These are phyloP conservation scores for Fraxinus dipetala DNA, from an alignment of 305 asterid genomes.

Conservation along the genomic window DNA sequence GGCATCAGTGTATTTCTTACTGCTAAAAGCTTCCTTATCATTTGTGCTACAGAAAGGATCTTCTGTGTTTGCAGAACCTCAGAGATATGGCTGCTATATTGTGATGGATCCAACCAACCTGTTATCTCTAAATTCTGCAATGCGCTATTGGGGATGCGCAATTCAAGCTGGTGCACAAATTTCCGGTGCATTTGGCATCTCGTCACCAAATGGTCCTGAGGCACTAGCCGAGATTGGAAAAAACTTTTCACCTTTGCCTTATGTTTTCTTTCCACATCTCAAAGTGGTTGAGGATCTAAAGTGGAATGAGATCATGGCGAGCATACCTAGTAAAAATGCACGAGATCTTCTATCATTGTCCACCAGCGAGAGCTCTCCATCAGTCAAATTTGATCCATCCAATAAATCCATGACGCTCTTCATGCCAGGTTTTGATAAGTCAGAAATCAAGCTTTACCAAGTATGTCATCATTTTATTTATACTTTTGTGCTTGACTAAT, in stretches of 20 bases:
- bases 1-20: background rate
- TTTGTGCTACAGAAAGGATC: constrained; percentile 59
- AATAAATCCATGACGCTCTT: constrained; percentile 69
- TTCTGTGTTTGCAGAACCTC: constrained; percentile 51
- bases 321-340: constrained; percentile 49
- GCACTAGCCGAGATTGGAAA: constrained; percentile 27
- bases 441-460: constrained; percentile 92
- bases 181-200: constrained; percentile 68
- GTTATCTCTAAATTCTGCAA: constrained; percentile 50
- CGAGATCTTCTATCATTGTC: constrained; percentile 46
- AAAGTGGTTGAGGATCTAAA: constrained; percentile 32
- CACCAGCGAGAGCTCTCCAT: constrained; percentile 25
- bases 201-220: constrained; percentile 28
- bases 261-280: constrained; percentile 54
- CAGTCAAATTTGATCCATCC: constrained; percentile 57
- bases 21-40: constrained; percentile 6
- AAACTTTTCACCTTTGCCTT: constrained; percentile 62
- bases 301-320: constrained; percentile 56
- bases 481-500: background rate
- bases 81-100: constrained; percentile 69
- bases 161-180: constrained; percentile 82
- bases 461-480: constrained; percentile 32
- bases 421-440: constrained; percentile 98
- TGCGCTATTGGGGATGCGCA: constrained; percentile 88
- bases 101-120: constrained; percentile 63